phyloP scores from a whole-genome alignment of 2,329 filamentous ascomycete species.

The Aspergillus japonicus region DNA sequence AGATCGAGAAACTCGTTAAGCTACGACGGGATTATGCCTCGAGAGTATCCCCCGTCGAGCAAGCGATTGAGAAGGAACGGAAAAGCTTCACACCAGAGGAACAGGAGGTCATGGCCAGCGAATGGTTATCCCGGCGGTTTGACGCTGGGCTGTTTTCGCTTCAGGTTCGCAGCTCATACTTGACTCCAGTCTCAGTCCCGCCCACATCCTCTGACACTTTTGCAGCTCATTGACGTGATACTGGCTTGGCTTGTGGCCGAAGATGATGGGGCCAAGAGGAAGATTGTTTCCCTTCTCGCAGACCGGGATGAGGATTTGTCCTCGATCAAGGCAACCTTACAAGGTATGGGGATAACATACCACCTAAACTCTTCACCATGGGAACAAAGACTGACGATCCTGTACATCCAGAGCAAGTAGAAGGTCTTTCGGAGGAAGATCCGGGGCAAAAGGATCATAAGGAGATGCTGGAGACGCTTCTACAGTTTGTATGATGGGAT shows the following conservation, averaged over 20 bases:
- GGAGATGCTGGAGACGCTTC: constrained; percentile 66
- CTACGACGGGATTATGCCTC: constrained; percentile 70
- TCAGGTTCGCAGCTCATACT: constrained; percentile 51
- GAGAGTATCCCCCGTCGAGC: constrained; percentile 62
- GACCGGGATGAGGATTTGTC: constrained; percentile 66
- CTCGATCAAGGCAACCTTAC: constrained; percentile 65
- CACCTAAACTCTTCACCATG: neutral
- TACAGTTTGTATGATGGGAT: constrained; percentile 37
- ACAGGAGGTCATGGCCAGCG: constrained; percentile 61
- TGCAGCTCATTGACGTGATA: constrained; percentile 71
- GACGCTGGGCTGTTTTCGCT: constrained; percentile 83
- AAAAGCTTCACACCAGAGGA: constrained; percentile 57
- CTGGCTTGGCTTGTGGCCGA: constrained; percentile 91
- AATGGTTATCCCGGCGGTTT: constrained; percentile 72
- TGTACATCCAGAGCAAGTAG: constrained; percentile 55
- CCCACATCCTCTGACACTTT: constrained; percentile 1
- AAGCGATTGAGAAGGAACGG: constrained; percentile 60
- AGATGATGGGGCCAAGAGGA: constrained; percentile 70
- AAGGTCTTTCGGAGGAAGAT: constrained; percentile 56
- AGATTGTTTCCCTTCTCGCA: constrained; percentile 62
- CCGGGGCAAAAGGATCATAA: constrained; percentile 55
- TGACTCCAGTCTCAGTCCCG: neutral
- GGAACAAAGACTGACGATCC: constrained; percentile 1
- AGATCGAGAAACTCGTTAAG: constrained; percentile 69
- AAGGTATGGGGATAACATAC: constrained; percentile 46